Percentiles rank a stretch among this genome's conserved stretches.
Evolutionary conservation across 768 basidiomycete species (phyloP).

Genomic region (Nidularia sp.): DNA sequence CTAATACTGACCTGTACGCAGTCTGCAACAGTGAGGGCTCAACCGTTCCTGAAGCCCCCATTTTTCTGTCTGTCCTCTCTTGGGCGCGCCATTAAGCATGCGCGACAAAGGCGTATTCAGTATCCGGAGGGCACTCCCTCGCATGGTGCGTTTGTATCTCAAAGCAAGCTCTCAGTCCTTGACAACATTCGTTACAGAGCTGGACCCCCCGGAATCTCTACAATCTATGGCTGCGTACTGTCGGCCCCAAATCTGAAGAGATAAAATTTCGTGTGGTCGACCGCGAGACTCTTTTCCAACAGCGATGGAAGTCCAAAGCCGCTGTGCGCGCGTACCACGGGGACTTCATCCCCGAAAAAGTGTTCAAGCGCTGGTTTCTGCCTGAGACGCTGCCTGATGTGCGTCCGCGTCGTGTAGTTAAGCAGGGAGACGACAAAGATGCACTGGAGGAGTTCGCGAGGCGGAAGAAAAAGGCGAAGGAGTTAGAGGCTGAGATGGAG

Average conservation of each 20-base stretch:
- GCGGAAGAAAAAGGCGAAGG: constrained; percentile 47
- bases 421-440: constrained; percentile 36
- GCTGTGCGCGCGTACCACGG: constrained; percentile 93
- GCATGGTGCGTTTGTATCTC: constrained; percentile 53
- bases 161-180: neutral
- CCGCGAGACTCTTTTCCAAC: constrained; percentile 73
- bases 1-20: too few relatives aligned
- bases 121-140: constrained; percentile 58
- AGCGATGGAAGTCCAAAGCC: constrained; percentile 85
- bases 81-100: constrained; percentile 21
- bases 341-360: constrained; percentile 87
- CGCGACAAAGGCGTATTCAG: constrained; percentile 32
- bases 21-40: too few relatives aligned
- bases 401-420: constrained; percentile 50
- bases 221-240: constrained; percentile 82
- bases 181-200: constrained; percentile 44
- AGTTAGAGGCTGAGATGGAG: constrained; percentile 47
- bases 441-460: constrained; percentile 56
- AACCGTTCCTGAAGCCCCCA: neutral
- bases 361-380: constrained; percentile 94
- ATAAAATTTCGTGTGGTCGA: constrained; percentile 55
- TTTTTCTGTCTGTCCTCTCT: neutral
- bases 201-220: constrained; percentile 88
- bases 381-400: constrained; percentile 84
- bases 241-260: constrained; percentile 37